phyloP scores from a whole-genome alignment of 129 eudicot genomes.

The Pseudognaphalium luteoalbum region DNA sequence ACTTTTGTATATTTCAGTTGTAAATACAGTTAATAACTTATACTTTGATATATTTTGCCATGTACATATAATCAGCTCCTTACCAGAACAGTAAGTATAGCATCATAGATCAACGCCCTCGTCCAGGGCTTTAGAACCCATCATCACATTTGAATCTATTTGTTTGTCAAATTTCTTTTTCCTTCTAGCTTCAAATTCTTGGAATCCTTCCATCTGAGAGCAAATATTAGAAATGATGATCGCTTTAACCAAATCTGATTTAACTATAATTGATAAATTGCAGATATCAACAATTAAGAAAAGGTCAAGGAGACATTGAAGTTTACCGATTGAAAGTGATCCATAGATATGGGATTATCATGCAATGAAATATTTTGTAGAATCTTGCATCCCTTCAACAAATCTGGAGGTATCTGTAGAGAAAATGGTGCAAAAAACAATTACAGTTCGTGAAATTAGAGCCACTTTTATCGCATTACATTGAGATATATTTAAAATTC shows the following conservation, averaged over 20 bases:
- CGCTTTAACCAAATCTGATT: constrained; percentile 1
- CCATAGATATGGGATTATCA: constrained; percentile 87
- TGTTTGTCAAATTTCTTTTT: constrained; percentile 93
- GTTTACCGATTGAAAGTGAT: constrained; percentile 75
- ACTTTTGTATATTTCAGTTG: not conserved
- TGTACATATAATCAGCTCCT: constrained; percentile 20
- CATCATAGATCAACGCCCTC: constrained; percentile 85
- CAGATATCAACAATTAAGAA: not conserved
- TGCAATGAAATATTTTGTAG: constrained; percentile 88
- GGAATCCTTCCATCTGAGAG: constrained; percentile 91
- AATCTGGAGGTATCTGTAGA: constrained; percentile 71
- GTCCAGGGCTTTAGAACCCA: constrained; percentile 86
- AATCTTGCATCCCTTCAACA: constrained; percentile 75
- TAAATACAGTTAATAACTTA: not conserved
- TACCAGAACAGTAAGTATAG: constrained; percentile 7
- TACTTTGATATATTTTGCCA: constrained; percentile 13
- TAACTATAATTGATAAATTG: constrained; percentile 6
- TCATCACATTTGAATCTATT: constrained; percentile 90
- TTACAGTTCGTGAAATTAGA: not conserved
- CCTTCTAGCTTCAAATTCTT: constrained; percentile 88
- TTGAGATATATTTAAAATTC: not conserved
- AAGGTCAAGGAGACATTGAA: not conserved
- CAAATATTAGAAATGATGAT: not conserved
- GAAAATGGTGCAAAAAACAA: constrained; percentile 2
- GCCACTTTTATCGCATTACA: not conserved